phyloP scores from a whole-genome alignment of 768 basidiomycete species.

The Mycena kentingensis region DNA sequence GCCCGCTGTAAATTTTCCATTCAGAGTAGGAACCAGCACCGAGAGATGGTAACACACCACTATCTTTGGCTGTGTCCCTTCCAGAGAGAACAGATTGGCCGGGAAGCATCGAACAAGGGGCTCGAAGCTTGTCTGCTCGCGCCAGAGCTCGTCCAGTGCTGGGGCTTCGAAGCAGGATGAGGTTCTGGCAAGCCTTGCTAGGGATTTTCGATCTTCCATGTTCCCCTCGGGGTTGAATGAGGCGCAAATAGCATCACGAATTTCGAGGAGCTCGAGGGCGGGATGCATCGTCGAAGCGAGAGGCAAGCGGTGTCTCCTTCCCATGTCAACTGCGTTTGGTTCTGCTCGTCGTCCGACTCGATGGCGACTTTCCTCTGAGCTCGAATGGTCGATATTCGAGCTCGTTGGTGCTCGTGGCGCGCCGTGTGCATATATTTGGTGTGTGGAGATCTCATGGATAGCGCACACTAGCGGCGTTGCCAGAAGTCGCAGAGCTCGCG shows the following conservation, averaged over 20 bases:
- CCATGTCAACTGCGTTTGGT: no score
- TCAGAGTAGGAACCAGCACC: neutral
- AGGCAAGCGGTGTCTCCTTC: no score
- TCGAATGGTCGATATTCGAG: no score
- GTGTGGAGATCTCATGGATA: no score
- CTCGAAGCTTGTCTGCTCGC: neutral
- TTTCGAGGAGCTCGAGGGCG: neutral
- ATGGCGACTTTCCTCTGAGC: no score
- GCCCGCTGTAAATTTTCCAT: neutral
- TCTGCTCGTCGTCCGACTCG: no score
- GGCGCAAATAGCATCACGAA: neutral
- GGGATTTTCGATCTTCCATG: neutral
- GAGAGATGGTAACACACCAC: neutral
- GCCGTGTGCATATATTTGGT: no score
- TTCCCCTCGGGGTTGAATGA: neutral
- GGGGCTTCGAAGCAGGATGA: neutral
- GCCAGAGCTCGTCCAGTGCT: neutral
- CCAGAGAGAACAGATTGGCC: neutral
- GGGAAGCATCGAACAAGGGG: neutral
- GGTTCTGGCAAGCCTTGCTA: neutral
- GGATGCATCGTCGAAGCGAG: neutral
- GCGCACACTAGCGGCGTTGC: no score
- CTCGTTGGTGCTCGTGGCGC: no score
- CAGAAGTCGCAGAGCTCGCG: no score
- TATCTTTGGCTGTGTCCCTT: neutral